Percentiles rank a stretch among this genome's conserved stretches.
These are phyloP conservation scores for Nitzschia sp. DNA, from an alignment of 108 stramenopile genomes.

Conservation along the genomic window DNA sequence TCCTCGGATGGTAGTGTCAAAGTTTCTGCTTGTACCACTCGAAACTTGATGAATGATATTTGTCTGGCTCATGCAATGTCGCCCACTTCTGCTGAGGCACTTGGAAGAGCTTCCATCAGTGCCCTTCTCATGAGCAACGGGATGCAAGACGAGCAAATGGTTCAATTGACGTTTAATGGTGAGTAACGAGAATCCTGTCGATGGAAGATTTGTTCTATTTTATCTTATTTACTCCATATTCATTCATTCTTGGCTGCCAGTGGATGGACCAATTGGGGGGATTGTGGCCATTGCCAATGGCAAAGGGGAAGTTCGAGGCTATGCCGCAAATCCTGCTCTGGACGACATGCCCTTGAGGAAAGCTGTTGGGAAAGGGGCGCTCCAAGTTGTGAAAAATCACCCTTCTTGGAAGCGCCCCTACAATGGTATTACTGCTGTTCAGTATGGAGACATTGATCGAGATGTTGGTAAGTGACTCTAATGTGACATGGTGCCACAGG, in stretches of 20 bases:
- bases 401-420: constrained; percentile 87
- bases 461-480: constrained; percentile 67
- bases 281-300: constrained; percentile 69
- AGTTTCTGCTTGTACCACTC: constrained; percentile 75
- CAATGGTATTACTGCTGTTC: constrained; percentile 82
- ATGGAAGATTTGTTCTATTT: background rate
- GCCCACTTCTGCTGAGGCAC: constrained; percentile 63
- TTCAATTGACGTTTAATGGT: constrained; percentile 76
- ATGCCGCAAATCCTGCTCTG: constrained; percentile 73
- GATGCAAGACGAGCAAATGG: constrained; percentile 82
- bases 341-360: constrained; percentile 62
- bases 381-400: constrained; percentile 88
- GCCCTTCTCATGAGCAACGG: constrained; percentile 72
- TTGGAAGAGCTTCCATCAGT: constrained; percentile 70
- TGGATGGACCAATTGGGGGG: constrained; percentile 77
- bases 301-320: constrained; percentile 66
- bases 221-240: background rate
- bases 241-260: constrained; percentile 7
- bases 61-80: constrained; percentile 79
- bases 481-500: background rate
- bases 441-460: constrained; percentile 80
- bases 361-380: constrained; percentile 72
- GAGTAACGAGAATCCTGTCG: constrained; percentile 2
- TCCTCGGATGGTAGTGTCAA: constrained; percentile 78
- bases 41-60: constrained; percentile 81